Base-by-base conservation (phyloP, 768 basidiomycete species). In the Asterophora lycoperdoides region DNA sequence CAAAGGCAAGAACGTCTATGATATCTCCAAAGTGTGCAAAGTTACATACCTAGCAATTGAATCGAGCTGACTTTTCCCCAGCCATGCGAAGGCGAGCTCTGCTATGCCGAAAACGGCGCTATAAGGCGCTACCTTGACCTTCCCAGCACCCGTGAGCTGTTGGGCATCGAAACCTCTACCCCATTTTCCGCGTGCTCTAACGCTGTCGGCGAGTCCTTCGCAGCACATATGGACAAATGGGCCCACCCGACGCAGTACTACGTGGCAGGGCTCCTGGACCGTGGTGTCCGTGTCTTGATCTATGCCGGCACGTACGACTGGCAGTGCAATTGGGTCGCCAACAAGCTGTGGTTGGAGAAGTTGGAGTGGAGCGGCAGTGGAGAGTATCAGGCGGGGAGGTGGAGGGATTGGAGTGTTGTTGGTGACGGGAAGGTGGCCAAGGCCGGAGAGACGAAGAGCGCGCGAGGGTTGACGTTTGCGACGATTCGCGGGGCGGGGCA, bases 281-380 rank as follows among this genome's bases (percentile, higher is more conserved):
- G 87, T n/a, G 84, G 84, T 1, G 66, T 93, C 15, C 78, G 82
- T 5, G 69, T 89, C 30, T 73, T 92, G 35, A 81, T 86, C 40
- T 89, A 89, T 54, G 83, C 82, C 1, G 86, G 86, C 15, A 84
- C 80, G 37, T 84, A 83, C 54, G 84, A 87, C 58, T 88, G 84
- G 84, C 84, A 84, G 52, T 89, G 86, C 60, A 87, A 89, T 60
- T 86, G 81, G 79, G 67, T 87, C 23, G 82, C 84, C 13, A 92
- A 91, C 65, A 79, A 79, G 58, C 70, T 80, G 35, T 91, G 89
- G 89, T 78, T 84, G 6, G 77, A 87, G 42, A 70, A 76, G 51
- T 69, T 93, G 43, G 77, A 84, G 44, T 91, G 90, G 90, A 78
- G 76, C 39, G 85, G 85, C 2, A 65, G 72, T 40, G 69, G 70